Evolutionary conservation across 768 basidiomycete genomes (phyloP), one percentile per base, ranked within the genome.

Genomic region (Lactarius hengduanensis): DNA sequence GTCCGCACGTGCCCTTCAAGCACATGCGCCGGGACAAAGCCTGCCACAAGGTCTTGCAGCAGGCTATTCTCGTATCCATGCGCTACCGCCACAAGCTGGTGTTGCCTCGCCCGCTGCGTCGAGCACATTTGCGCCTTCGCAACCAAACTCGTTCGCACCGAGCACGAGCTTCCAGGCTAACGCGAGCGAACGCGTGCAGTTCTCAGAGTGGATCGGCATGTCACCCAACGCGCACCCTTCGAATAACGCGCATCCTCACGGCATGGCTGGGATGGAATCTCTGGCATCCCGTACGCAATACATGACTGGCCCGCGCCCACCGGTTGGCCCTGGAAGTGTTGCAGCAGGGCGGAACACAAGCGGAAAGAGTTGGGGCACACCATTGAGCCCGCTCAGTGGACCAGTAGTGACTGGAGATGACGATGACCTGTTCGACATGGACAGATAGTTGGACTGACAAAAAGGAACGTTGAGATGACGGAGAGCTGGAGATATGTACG

Each of bases 21-120:
- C 88, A 20, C 94, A 96, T 70, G 93, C 92, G 1, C 94, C 95
- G 0, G 94, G 94, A 1, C 92, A 95, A 77, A 90, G 87, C 76
- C 81, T 96, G 15, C 94, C 96, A 1, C 94, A 96, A 63, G 95
- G 95, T 40, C 83, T 98, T 34, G 95, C 94, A 0, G 92, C 92
- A 0, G 95, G 94, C 0, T 88, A 94, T 73, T 94, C 92, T 34
- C 83, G 94, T 65, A 89, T 98, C 64, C 95, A 98, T 71, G 89
- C 94, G 1, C 78, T 82, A 32, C 82, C 84, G 0, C 76, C 76
- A 4, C 72, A 73, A 16, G 75, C 73, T n/a, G 57, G 74, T 1
- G 76, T 78, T 26, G 71, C 74, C 11, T 82, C 79, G 0, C 82
- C 82, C 1, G 72, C 74, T 5, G 67, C 74, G 3, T 73, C 76